A percentile compares a stretch with the other conserved stretches of the same genome.
These are phyloP conservation scores for Viola odorata DNA, from an alignment of 345 rosid species.

Conservation along the genomic window DNA sequence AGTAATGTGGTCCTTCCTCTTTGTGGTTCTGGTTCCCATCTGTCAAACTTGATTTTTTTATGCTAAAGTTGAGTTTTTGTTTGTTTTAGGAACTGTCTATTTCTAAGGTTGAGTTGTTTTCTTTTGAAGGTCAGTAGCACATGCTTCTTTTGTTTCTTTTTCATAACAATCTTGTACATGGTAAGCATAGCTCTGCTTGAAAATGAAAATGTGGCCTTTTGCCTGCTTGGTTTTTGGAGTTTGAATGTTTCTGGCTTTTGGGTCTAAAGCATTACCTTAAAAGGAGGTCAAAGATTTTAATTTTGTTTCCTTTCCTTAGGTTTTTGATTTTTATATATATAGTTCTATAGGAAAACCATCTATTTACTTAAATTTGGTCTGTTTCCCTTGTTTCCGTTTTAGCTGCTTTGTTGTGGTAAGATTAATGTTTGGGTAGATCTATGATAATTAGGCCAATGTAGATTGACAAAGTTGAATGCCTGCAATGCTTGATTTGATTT, in stretches of 20 bases:
- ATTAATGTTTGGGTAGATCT: neutral
- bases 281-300: neutral
- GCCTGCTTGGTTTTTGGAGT: neutral
- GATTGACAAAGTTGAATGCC: too few relatives aligned
- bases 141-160: neutral
- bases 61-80: neutral
- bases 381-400: neutral
- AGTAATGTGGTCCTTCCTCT: neutral
- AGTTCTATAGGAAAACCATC: neutral
- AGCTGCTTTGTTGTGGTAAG: neutral
- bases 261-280: neutral
- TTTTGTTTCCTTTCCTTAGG: neutral
- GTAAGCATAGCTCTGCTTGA: neutral
- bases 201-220: constrained; percentile 4
- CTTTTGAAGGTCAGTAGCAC: neutral
- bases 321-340: neutral
- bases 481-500: too few relatives aligned
- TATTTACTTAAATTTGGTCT: constrained; percentile 3
- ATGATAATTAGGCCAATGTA: too few relatives aligned
- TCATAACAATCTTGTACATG: neutral
- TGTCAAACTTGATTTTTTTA: neutral
- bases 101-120: neutral
- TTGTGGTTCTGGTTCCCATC: neutral
- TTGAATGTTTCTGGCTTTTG: constrained; percentile 6
- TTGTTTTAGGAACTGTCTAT: neutral